Evolutionary conservation across 2,329 filamentous ascomycete genomes (phyloP).

Genomic region (Paecilomyces variotii): DNA sequence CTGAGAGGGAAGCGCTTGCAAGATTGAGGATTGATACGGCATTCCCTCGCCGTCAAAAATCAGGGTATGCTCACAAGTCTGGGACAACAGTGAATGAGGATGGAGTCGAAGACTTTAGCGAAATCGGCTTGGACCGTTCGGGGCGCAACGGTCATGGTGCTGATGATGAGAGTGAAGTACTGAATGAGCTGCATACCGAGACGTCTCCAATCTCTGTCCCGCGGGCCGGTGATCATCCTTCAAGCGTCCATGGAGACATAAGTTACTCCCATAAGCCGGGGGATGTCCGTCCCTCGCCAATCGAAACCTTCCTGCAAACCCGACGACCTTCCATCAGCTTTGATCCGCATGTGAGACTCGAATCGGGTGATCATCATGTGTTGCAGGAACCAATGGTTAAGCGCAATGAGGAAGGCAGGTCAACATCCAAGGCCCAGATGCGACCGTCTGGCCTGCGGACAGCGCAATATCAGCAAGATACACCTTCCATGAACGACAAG

Average conservation of each 20-base stretch:
- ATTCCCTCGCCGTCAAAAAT: slow-evolving; percentile 20
- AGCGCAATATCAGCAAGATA: slow-evolving; percentile 27
- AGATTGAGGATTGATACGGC: slow-evolving; percentile 33
- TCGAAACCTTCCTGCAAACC: slow-evolving; percentile 34
- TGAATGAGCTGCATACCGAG: slow-evolving; percentile 32
- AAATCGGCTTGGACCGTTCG: slow-evolving; percentile 26
- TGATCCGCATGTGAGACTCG: slow-evolving; percentile 32
- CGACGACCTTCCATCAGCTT: slow-evolving; percentile 36
- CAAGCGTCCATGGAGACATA: slow-evolving; percentile 17
- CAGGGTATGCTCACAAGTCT: slow-evolving; percentile 18
- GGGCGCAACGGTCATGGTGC: slow-evolving; percentile 25
- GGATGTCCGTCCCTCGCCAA: slow-evolving; percentile 28
- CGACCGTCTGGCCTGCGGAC: slow-evolving; percentile 28
- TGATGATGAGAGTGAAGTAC: slow-evolving; percentile 32
- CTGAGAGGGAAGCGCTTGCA: slow-evolving; percentile 25
- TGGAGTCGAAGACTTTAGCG: slow-evolving; percentile 31
- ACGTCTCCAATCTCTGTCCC: slow-evolving; percentile 41
- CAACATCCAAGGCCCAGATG: slow-evolving; percentile 20
- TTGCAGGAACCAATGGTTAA: slow-evolving; percentile 33
- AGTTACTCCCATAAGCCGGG: slow-evolving; percentile 30
- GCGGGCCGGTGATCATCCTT: slow-evolving; percentile 25
- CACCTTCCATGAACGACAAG: slow-evolving; percentile 10
- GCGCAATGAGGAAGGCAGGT: slow-evolving; percentile 16
- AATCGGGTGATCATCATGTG: slow-evolving; percentile 29
- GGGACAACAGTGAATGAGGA: slow-evolving; percentile 19